These are phyloP conservation scores for Austroboletus olivaceoglutinosus DNA, from an alignment of 1,284 basidiomycete genomes.

Conservation along the genomic window DNA sequence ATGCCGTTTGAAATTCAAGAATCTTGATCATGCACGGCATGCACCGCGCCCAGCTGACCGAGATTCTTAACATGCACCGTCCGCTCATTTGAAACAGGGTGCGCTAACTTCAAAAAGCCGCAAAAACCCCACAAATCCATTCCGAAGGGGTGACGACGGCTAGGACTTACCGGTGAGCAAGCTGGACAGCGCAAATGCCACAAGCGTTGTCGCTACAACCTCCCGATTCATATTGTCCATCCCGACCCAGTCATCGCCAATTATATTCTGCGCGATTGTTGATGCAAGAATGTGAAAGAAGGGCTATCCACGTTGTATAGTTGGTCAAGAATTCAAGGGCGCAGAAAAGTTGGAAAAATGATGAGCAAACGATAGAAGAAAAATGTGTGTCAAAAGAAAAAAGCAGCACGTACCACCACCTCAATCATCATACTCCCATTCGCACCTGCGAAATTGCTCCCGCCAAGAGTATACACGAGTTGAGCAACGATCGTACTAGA, in stretches of 20 bases:
- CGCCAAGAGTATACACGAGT: conserved; percentile 82
- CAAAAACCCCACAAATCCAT: background rate
- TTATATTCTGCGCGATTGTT: conserved; percentile 69
- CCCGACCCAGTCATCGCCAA: conserved; percentile 25
- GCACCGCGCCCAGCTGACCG: conserved; percentile 1
- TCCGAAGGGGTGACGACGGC: background rate
- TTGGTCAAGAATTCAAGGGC: background rate
- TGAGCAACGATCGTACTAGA: conserved; percentile 66
- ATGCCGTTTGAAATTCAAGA: conserved; percentile 14
- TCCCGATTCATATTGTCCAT: conserved; percentile 69
- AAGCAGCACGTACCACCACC: conserved; percentile 67
- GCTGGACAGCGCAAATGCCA: conserved; percentile 86
- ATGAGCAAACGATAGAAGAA: no score
- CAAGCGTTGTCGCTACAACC: conserved; percentile 88
- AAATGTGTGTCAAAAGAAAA: background rate
- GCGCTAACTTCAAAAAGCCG: background rate
- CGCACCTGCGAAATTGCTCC: conserved; percentile 83
- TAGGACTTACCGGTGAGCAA: conserved; percentile 76
- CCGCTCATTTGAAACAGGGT: background rate
- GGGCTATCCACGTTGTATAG: conserved; percentile 50
- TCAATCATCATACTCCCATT: conserved; percentile 99
- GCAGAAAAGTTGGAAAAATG: background rate
- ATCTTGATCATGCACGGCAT: background rate
- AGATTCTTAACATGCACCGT: background rate
- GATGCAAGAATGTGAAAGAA: conserved; percentile 93